phyloP scores from a whole-genome alignment of 2,329 filamentous ascomycete species.

The Colletotrichum noveboracense region DNA sequence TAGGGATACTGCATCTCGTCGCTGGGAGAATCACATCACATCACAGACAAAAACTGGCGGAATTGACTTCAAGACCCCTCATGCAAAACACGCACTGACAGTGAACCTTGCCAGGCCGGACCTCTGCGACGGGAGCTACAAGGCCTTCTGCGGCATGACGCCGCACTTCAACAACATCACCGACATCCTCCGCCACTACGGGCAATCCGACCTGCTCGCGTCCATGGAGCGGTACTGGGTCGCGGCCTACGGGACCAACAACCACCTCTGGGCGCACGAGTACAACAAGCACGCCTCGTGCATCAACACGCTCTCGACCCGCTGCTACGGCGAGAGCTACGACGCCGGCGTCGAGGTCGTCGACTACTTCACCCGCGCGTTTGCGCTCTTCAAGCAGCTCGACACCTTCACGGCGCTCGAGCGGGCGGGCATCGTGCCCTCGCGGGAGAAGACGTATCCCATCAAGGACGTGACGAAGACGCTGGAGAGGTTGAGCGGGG shows the following conservation, averaged over 20 bases:
- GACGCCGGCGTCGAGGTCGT: constrained; percentile 45
- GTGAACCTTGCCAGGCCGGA: constrained; percentile 38
- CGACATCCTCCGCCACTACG: constrained; percentile 43
- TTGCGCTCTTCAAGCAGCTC: constrained; percentile 44
- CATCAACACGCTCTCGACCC: constrained; percentile 69
- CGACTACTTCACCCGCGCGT: constrained; percentile 50
- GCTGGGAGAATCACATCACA: background rate
- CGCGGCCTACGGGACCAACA: constrained; percentile 43
- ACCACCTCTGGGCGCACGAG: constrained; percentile 70
- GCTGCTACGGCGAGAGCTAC: constrained; percentile 66
- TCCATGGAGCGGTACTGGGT: constrained; percentile 51
- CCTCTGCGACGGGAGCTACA: constrained; percentile 48
- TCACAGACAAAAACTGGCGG: background rate
- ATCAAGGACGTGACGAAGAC: constrained; percentile 44
- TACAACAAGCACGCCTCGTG: constrained; percentile 77
- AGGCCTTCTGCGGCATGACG: constrained; percentile 47
- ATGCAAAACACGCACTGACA: background rate
- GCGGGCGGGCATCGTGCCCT: constrained; percentile 40
- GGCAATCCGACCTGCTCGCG: constrained; percentile 40
- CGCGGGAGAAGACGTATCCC: constrained; percentile 42
- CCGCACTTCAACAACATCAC: constrained; percentile 47
- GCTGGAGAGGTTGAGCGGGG: constrained; percentile 49
- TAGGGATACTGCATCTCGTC: accelerated
- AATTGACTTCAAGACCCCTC: background rate
- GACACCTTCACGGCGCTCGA: constrained; percentile 47